phyloP scores from a whole-genome alignment of 441 rosid species.

The Omphalea diandra region DNA sequence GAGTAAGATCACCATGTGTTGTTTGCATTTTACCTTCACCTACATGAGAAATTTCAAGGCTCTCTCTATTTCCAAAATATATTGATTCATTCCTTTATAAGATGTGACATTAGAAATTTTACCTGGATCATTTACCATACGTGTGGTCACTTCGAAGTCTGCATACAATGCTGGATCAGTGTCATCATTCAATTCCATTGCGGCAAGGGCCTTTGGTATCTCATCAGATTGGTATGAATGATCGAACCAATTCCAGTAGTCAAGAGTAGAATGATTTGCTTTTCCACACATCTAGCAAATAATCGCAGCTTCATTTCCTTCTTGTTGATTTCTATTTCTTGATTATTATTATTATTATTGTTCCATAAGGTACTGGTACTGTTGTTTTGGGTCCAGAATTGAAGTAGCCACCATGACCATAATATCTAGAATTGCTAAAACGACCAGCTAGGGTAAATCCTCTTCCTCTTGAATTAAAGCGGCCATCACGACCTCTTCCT shows the following conservation, averaged over 20 bases:
- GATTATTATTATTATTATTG: neutral
- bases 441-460: neutral
- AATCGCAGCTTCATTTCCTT: neutral
- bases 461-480: neutral
- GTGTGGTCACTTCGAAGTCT: neutral
- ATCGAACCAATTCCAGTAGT: neutral
- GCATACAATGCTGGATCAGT: neutral
- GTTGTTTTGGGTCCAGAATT: neutral
- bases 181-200: neutral
- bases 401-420: too few species aligned
- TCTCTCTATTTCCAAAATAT: neutral
- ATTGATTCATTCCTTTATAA: conserved; percentile 6
- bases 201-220: neutral
- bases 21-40: neutral
- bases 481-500: neutral
- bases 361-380: too few species aligned
- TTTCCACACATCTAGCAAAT: conserved; percentile 3
- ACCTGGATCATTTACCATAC: neutral
- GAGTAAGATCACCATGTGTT: neutral
- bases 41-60: neutral
- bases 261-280: neutral
- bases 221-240: conserved; percentile 7
- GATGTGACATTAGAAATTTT: neutral
- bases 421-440: neutral
- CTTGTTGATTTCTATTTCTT: neutral